A percentile compares a stretch with the other conserved stretches of the same genome.
Conservation (phyloP, 2,329 filamentous ascomycete genomes). For the Trichophyton rubrum region DNA sequence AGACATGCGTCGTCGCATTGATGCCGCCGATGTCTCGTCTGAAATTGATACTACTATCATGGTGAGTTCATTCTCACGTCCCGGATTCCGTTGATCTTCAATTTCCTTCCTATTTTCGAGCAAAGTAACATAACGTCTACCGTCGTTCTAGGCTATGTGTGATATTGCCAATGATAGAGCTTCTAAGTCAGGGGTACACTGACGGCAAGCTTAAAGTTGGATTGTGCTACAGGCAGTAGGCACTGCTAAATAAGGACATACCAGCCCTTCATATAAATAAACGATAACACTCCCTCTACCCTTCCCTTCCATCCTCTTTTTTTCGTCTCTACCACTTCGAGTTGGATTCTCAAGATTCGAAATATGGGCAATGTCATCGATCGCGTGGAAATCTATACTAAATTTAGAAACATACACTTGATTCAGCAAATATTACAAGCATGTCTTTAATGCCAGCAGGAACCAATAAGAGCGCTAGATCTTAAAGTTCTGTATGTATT, state of each 20-base stretch:
- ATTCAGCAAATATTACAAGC: too few relatives aligned
- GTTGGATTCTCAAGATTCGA: too few relatives aligned
- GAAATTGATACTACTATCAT: slow-evolving; percentile 65
- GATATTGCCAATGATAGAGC: slow-evolving; percentile 77
- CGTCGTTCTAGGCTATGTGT: slow-evolving; percentile 62
- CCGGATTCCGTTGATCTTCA: not conserved
- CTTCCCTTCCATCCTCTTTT: not conserved
- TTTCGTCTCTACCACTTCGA: not conserved
- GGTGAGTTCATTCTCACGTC: slow-evolving; percentile 37
- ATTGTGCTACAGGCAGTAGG: not conserved
- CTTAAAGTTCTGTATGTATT: not conserved
- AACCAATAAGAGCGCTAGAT: not conserved
- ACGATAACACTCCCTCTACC: not conserved
- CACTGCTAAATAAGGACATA: not conserved
- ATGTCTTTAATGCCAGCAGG: not conserved
- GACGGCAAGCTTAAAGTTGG: not conserved
- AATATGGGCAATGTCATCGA: too few relatives aligned
- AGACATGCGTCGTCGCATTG: slow-evolving; percentile 67
- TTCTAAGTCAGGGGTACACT: not conserved
- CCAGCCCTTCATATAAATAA: not conserved
- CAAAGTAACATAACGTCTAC: not conserved
- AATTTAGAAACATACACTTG: not conserved
- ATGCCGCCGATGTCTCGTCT: slow-evolving; percentile 48
- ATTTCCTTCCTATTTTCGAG: not conserved
- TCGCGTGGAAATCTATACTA: not conserved